Base-by-base conservation (phyloP, 2,329 filamentous ascomycete species). In the Beauveria caledonica region DNA sequence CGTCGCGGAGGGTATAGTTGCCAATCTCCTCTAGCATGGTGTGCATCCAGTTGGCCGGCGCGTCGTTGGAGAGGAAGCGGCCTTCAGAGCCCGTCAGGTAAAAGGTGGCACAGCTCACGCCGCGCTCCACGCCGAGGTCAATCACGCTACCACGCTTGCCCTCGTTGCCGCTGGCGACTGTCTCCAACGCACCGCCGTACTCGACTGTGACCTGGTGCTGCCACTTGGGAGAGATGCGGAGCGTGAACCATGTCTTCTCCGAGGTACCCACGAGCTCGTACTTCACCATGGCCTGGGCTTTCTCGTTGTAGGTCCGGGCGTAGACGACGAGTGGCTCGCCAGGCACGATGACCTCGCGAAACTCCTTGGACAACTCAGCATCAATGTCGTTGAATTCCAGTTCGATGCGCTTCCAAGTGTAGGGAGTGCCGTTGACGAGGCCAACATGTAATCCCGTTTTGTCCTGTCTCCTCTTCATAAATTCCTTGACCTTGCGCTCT, bases 381-480 rank as follows among this genome's bases (percentile, higher is more conserved):
- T 5, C 46, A 13, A 4, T 10, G 1, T 40, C 68, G 51, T 49
- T 68, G 65, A 50, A 69, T 68, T 0, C 58, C 53, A 57, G 64
- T 60, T 1, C 59, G 63, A 65, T 0, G 49, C 64, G 46, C 58
- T 66, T 7, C 71, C 70, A 74, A 29, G 50, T 60, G 62, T 71
- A 73, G 3, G 72, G 72, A 6, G 70, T 73, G n/a, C 65, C 67
- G 60, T 74, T 74, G 67, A 73, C 62, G 50, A 74, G 60, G 2
- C 60, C 63, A 39, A 73, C 58, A 51, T 53, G 60, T 17, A 66
- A 67, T 44, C 29, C 49, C 4, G 21, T 13, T 3, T n/a, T 29
- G 15, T 17, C 1, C n/a, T 55, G 53, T 6, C n/a, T 7, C 0
- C 13, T 3, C 4, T 10, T 33, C 25, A 50, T n/a, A 17, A 17